Base-by-base conservation (phyloP, 2,329 filamentous ascomycete genomes). In the Pseudogymnoascus sp. region DNA sequence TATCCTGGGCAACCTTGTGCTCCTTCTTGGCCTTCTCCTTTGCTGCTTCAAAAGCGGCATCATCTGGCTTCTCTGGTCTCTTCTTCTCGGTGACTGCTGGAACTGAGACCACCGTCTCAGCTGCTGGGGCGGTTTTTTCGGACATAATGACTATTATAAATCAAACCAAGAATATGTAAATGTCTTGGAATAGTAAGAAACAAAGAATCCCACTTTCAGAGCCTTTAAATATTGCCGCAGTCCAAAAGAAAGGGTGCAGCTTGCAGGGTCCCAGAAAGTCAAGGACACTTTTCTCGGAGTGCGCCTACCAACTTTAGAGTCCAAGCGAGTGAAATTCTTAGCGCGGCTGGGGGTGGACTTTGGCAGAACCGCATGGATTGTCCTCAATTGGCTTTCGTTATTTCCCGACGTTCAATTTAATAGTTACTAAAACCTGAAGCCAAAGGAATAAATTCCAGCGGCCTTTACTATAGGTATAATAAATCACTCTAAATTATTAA, bases 31-130 rank as follows among this genome's bases (percentile, higher is more conserved):
- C 89, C 79, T 89, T 85, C 61, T 85, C 87, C 67, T 96, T 83
- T 68, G 85, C 83, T 75, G 87, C 84, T 80, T 96, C 92, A 82
- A 88, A 99, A 70, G 83, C 80, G 69, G 88, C 89, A 80, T 95
- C 90, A 77, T 97, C 90, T 57, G 95, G 95, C 83, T 90, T 92
- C 78, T 90, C 85, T 63, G 93, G 92, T 79, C 87, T 92, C 73
- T 79, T 74, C 68, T 78, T 77, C 65, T 75, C 74, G 67, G 79
- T 66, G 62, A 64, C 65, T 13, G 64, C 62, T 4, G 66, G 75
- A 57, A 57, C 51, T 57, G 28, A 57, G 51, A 57, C 51, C n/a
- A 57, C 51, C 28, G 25, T 57, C 51, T 57, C 51, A 14, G 51
- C 14, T 57, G 51, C 51, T 11, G 51, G 51, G 28, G 51, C 51